Evolutionary conservation across 352 stramenopile genomes (phyloP).

Genomic region (Phytophthora nicotianae): DNA sequence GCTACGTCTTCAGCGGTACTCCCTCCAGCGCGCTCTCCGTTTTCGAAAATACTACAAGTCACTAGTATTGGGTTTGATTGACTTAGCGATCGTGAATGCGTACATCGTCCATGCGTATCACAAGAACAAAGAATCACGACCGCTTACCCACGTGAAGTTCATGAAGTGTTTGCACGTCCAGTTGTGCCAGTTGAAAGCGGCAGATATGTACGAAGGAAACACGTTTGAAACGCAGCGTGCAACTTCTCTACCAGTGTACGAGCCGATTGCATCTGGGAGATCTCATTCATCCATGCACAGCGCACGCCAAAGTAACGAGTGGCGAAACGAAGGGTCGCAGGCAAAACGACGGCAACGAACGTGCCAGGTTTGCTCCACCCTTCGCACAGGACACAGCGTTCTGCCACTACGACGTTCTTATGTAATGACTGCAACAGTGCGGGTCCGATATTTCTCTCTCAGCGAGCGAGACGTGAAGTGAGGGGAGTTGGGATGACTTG

Average conservation of each 20-base stretch:
- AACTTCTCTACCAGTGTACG: neutral
- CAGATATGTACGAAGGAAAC: conserved; percentile 26
- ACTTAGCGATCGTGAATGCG: conserved; percentile 28
- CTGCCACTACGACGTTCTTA: neutral
- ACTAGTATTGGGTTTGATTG: conserved; percentile 20
- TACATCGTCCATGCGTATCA: conserved; percentile 27
- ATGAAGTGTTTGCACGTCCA: conserved; percentile 15
- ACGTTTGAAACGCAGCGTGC: neutral
- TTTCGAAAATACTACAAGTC: conserved; percentile 38
- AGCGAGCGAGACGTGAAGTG: neutral
- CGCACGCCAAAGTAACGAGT: neutral
- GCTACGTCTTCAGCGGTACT: neutral
- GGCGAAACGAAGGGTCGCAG: neutral
- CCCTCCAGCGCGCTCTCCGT: neutral
- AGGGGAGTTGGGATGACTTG: neutral
- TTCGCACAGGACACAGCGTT: neutral
- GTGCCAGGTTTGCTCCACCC: neutral
- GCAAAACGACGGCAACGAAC: neutral
- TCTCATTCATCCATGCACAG: neutral
- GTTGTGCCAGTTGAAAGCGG: neutral
- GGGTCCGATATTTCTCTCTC: neutral
- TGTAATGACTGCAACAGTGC: neutral
- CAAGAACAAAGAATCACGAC: conserved; percentile 4
- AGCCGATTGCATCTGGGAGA: neutral
- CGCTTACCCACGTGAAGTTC: conserved; percentile 24